Evolutionary conservation across 306 rosid species (phyloP).

Genomic region (Malus sylvestris): DNA sequence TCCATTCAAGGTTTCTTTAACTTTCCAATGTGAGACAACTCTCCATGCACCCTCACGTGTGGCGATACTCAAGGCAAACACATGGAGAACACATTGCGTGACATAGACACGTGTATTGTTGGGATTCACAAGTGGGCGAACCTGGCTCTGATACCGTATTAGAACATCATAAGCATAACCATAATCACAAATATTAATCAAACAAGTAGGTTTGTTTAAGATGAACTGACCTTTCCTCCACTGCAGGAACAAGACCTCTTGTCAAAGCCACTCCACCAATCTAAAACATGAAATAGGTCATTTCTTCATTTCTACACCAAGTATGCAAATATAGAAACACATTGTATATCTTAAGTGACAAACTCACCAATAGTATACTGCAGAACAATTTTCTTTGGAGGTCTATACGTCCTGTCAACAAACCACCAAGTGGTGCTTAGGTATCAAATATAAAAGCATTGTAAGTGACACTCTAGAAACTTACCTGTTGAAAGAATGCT

Average conservation of each 20-base stretch:
- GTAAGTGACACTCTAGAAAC: conserved; percentile 5
- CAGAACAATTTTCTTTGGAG: conserved; percentile 90
- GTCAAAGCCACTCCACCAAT: conserved; percentile 87
- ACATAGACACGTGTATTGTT: no score
- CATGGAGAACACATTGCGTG: no score
- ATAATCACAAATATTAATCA: background rate
- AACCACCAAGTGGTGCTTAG: conserved; percentile 19
- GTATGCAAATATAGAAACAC: conserved; percentile 10
- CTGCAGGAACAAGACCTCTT: conserved; percentile 72
- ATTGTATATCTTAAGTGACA: conserved; percentile 15
- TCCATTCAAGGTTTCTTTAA: no score
- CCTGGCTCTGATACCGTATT: no score
- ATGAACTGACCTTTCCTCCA: conserved; percentile 83
- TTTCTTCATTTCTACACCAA: conserved; percentile 20
- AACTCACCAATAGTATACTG: conserved; percentile 90
- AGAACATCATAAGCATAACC: background rate
- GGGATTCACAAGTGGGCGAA: no score
- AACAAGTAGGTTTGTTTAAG: background rate
- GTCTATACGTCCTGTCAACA: conserved; percentile 80
- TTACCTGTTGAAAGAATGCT: conserved; percentile 89
- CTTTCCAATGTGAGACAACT: no score
- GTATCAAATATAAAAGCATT: conserved; percentile 4
- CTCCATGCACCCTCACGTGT: no score
- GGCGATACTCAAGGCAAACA: no score
- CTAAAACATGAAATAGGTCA: conserved; percentile 44